These are phyloP conservation scores for Yamadazyma endophytica DNA, from an alignment of 805 yeast genomes.

Conservation along the genomic window DNA sequence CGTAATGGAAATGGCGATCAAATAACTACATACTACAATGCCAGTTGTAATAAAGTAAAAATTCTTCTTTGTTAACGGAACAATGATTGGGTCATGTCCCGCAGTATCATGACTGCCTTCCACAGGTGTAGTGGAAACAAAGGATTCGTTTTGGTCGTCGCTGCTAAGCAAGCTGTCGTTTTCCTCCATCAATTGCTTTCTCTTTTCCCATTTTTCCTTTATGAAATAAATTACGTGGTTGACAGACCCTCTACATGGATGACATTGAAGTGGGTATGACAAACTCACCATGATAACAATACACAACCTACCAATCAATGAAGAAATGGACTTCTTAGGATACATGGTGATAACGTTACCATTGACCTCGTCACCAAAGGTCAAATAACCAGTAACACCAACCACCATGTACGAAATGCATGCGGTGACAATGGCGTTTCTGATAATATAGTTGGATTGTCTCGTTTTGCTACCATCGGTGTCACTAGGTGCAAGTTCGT, in stretches of 20 bases:
- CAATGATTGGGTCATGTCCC: conserved; percentile 45
- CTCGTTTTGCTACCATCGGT: conserved; percentile 36
- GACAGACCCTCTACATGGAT: conserved; percentile 72
- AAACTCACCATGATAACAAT: conserved; percentile 70
- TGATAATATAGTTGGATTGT: conserved; percentile 46
- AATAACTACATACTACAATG: conserved; percentile 46
- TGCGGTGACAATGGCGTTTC: conserved; percentile 54
- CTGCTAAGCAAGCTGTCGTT: conserved; percentile 14
- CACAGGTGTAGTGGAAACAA: conserved; percentile 41
- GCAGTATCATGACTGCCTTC: conserved; percentile 45
- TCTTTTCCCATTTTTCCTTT: conserved; percentile 2
- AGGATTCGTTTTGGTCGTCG: conserved; percentile 29
- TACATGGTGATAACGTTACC: conserved; percentile 74
- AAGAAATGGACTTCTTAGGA: conserved; percentile 45
- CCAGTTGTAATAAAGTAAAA: conserved; percentile 48
- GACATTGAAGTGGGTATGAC: conserved; percentile 75
- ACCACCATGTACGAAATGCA: conserved; percentile 56
- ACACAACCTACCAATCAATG: conserved; percentile 54
- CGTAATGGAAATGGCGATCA: conserved; percentile 52
- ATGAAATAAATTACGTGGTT: conserved; percentile 48
- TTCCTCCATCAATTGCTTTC: conserved; percentile 4
- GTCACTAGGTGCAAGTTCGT: conserved; percentile 50
- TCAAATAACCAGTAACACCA: conserved; percentile 66
- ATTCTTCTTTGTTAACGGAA: conserved; percentile 43
- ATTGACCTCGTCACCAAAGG: conserved; percentile 60